A percentile compares a stretch with the other conserved stretches of the same genome.
These are phyloP conservation scores for Fusarium pseudograminearum DNA, from an alignment of 2,329 filamentous ascomycete genomes.

Conservation along the genomic window DNA sequence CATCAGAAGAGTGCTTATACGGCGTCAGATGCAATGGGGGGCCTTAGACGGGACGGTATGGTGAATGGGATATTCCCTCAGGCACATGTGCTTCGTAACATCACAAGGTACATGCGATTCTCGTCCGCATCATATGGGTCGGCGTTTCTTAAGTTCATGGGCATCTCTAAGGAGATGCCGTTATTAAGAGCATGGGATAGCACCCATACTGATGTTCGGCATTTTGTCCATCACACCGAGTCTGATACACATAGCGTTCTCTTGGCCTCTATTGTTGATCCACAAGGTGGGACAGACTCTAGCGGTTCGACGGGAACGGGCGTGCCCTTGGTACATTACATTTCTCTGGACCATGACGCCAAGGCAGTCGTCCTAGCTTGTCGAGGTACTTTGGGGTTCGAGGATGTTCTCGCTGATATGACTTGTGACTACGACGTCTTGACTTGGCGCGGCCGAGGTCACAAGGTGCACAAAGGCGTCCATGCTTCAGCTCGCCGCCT, in stretches of 20 bases:
- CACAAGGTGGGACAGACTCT: conserved; percentile 74
- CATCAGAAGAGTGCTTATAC: conserved; percentile 62
- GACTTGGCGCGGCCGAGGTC: conserved; percentile 70
- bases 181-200: conserved; percentile 58
- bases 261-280: conserved; percentile 77
- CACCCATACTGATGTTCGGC: conserved; percentile 70
- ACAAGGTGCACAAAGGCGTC: conserved; percentile 80
- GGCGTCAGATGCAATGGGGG: conserved; percentile 61
- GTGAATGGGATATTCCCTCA: conserved; percentile 70
- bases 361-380: conserved; percentile 80
- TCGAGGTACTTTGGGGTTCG: conserved; percentile 78
- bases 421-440: conserved; percentile 79
- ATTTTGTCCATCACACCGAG: conserved; percentile 73
- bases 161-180: conserved; percentile 66
- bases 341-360: conserved; percentile 77
- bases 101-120: conserved; percentile 74
- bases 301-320: conserved; percentile 74
- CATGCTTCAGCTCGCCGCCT: conserved; percentile 77
- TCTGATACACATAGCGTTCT: conserved; percentile 69
- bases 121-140: conserved; percentile 75
- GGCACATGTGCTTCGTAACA: conserved; percentile 70
- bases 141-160: conserved; percentile 71
- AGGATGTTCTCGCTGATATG: conserved; percentile 79
- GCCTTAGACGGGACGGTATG: conserved; percentile 63
- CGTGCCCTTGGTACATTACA: conserved; percentile 78